These are phyloP conservation scores for Tolypocladium nubicola DNA, from an alignment of 2,329 filamentous ascomycete genomes.

Conservation along the genomic window DNA sequence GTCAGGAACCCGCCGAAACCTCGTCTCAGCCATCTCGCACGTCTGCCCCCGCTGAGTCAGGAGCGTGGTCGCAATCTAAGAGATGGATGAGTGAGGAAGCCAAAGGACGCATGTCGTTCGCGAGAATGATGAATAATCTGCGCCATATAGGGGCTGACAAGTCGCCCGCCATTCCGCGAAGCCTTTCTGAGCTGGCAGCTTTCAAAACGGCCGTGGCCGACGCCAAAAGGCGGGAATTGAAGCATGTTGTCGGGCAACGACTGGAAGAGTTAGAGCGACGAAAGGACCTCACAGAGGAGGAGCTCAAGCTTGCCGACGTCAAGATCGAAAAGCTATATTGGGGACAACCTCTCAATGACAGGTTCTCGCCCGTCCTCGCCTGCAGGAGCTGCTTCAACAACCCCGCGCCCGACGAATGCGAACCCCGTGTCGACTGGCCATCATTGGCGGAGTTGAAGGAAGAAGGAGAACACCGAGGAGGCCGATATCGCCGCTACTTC, in stretches of 20 bases:
- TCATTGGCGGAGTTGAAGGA: constrained; percentile 24
- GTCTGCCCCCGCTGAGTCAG: constrained; percentile 8
- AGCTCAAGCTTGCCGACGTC: neutral
- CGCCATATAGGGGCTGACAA: constrained; percentile 22
- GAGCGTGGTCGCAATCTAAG: constrained; percentile 26
- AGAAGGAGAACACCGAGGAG: constrained; percentile 18
- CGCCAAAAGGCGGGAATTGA: constrained; percentile 12
- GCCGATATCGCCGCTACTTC: constrained; percentile 15
- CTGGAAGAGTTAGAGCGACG: constrained; percentile 9
- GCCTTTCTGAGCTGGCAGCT: constrained; percentile 20
- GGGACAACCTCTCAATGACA: constrained; percentile 16
- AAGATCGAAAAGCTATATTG: constrained; percentile 12
- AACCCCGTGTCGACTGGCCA: constrained; percentile 19
- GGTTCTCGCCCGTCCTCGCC: constrained; percentile 22
- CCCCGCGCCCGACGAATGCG: constrained; percentile 4
- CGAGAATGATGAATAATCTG: constrained; percentile 24
- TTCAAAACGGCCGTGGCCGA: constrained; percentile 20
- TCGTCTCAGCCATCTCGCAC: neutral
- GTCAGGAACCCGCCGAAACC: neutral
- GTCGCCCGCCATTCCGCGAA: constrained; percentile 26
- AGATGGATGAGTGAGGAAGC: constrained; percentile 26
- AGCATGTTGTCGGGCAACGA: constrained; percentile 11
- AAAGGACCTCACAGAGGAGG: constrained; percentile 1
- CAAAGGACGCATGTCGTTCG: constrained; percentile 21
- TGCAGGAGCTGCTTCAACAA: constrained; percentile 21